Evolutionary conservation across 2,329 filamentous ascomycete genomes (phyloP), one percentile per base, ranked within the genome.

Genomic region (Aspergillus sergii): DNA sequence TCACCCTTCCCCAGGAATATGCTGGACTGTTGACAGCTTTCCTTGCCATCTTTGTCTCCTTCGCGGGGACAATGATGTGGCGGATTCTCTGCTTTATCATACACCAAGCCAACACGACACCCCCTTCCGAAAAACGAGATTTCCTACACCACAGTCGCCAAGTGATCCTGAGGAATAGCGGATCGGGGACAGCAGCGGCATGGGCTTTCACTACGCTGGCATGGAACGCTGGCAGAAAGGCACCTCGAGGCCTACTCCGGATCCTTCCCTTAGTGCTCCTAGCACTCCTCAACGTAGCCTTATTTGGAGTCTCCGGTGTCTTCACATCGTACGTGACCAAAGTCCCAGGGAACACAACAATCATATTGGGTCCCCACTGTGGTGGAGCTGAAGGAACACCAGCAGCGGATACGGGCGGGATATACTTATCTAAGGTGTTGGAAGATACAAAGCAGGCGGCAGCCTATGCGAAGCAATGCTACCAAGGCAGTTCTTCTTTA

Each of bases 241-340:
- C 53, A 6, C 58, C 26, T 2, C 51, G 34, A 1, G 30, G 30
- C 26, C 4, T 63, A 12, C 30, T 60, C 5, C 58, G 61, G 2
- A 56, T 19, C 16, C 21, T 63, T 2, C 72, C 73, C 0, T 54
- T 73, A n/a, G 53, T 71, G 1, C 21, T 72, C 5, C 57, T 73
- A 16, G 69, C 68, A 5, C 6, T 72, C 4, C 14, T 69, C 10
- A 67, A 72, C 54, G 50, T 73, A 8, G 39, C 62, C 1, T 55
- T 68, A 5, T 75, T 75, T 36, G 68, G 60, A 10, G 59, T 71
- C 4, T 70, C 73, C 36, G 71, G 73, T 57, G 66, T 78, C 6
- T 74, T 78, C 57, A 77, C 76, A 1, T 76, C 75, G 0, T 69
- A 70, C 16, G 68, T 79, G 41, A 71, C 73, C 3, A 73, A 72